Base-by-base conservation (phyloP, 202 grass and related monocot species). In the Dendrocalamus latiflorus region DNA sequence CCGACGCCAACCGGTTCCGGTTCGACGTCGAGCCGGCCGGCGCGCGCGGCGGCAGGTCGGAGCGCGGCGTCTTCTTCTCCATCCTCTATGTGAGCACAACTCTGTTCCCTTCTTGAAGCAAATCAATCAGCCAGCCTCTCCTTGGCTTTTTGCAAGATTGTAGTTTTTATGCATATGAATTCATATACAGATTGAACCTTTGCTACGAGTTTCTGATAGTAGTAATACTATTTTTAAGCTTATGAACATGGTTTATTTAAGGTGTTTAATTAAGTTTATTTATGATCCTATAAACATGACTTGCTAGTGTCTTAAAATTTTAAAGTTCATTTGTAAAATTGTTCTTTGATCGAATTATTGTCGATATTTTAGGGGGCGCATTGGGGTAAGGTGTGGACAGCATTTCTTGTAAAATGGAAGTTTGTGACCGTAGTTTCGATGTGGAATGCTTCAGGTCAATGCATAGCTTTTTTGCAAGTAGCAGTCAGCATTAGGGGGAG, bases 11-110 rank as follows among this genome's bases (percentile, higher is more conserved):
- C 76, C 67, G 84, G 4, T 91, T 86, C 89, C 51, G 73, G 41
- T 49, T 92, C 73, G 28, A 76, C 61, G 22, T 84, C 81, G 82
- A 75, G 0, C 64, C 62, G 79, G 26, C 54, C 6, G 13, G 33
- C 65, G 30, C 57, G 24, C 77, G 76, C 0, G 72, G 58, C 66
- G 71, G 65, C 20, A 37, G 82, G 14, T 4, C 80, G 3, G 82
- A 86, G 1, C 68, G 75, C 36, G 86, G 85, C 30, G 85, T 92
- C 33, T 72, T 71, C 67, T 92, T 99, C 84, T 87, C 93, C 77
- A 69, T 99, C 70, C 87, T 96, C 61, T 90, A 87, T 37, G 97
- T 99, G 86, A 96, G 97, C 68, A 12, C 12, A 37, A 10, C 57
- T 50, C 53, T 22, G 6, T 9, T 18, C 5, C 14, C 22, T 69